Evolutionary conservation across 2,329 filamentous ascomycete genomes (phyloP).

Genomic region (Anisogramma anomala): DNA sequence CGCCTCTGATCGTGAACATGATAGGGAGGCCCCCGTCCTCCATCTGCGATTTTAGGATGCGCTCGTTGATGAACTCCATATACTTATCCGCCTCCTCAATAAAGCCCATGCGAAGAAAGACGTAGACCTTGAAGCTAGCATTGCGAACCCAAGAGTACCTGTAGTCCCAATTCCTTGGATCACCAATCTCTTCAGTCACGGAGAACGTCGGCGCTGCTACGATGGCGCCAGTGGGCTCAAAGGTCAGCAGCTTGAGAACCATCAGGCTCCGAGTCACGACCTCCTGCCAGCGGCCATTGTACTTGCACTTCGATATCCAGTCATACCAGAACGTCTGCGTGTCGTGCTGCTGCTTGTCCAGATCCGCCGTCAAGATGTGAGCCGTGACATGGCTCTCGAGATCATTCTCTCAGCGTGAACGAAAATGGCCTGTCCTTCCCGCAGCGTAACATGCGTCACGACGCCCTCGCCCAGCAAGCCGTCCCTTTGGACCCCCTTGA

Average conservation of each 20-base stretch:
- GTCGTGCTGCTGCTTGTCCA: constrained; percentile 54
- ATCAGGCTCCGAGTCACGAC: constrained; percentile 60
- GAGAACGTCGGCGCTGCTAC: constrained; percentile 68
- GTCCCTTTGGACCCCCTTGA: constrained; percentile 39
- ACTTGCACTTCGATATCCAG: constrained; percentile 60
- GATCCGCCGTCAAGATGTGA: constrained; percentile 43
- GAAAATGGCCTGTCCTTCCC: constrained; percentile 58
- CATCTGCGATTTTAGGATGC: constrained; percentile 50
- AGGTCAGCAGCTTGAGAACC: constrained; percentile 66
- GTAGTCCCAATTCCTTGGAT: constrained; percentile 56
- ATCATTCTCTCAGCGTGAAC: constrained; percentile 56
- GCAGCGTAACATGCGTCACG: constrained; percentile 44
- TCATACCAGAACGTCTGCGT: constrained; percentile 63
- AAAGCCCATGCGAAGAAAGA: constrained; percentile 65
- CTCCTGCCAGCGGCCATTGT: constrained; percentile 58
- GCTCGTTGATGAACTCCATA: constrained; percentile 65
- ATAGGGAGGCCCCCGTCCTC: constrained; percentile 56
- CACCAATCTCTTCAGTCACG: constrained; percentile 62
- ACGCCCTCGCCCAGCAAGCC: constrained; percentile 52
- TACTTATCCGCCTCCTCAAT: constrained; percentile 65
- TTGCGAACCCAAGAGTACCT: constrained; percentile 71
- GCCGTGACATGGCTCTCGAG: constrained; percentile 44
- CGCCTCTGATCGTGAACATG: constrained; percentile 70
- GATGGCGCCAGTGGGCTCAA: constrained; percentile 68
- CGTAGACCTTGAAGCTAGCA: constrained; percentile 67